Percentiles rank a stretch among this genome's conserved stretches.
phyloP scores from a whole-genome alignment of 441 rosid species.

The Euphorbia neoarborescens region DNA sequence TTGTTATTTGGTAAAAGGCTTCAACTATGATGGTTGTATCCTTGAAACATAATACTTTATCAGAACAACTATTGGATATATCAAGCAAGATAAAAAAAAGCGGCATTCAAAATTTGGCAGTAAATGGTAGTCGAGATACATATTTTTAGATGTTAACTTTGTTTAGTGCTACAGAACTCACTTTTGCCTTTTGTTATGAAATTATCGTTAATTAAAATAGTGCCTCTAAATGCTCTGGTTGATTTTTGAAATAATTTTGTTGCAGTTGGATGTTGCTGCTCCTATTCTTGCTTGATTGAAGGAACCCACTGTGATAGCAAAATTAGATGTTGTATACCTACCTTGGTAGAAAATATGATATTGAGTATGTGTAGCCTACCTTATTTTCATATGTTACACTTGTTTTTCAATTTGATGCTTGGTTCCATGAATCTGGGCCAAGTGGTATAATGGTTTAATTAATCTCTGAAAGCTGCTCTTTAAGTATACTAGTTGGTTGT shows the following conservation, averaged over 20 bases:
- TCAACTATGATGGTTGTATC: background rate
- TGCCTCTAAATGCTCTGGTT: background rate
- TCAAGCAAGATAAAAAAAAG: background rate
- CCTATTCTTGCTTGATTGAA: slow-evolving; percentile 52
- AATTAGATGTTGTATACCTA: slow-evolving; percentile 60
- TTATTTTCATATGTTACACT: background rate
- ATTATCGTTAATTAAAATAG: background rate
- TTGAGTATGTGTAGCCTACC: slow-evolving; percentile 39
- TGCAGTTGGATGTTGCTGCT: slow-evolving; percentile 82
- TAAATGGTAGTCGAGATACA: background rate
- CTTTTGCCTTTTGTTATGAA: background rate
- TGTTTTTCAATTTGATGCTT: background rate
- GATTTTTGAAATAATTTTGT: background rate
- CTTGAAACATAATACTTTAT: background rate
- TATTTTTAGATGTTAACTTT: background rate
- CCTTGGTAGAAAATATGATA: slow-evolving; percentile 56
- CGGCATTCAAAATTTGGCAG: background rate
- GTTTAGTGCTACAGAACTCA: background rate
- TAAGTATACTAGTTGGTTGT: background rate
- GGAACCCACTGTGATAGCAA: slow-evolving; percentile 57
- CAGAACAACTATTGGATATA: background rate
- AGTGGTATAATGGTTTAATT: background rate
- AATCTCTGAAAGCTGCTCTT: background rate
- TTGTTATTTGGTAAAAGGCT: background rate
- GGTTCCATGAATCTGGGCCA: slow-evolving; percentile 1